Percentiles rank a stretch among this genome's conserved stretches.
phyloP scores from a whole-genome alignment of 2,329 filamentous ascomycete species.

The Colletotrichum australisinense region DNA sequence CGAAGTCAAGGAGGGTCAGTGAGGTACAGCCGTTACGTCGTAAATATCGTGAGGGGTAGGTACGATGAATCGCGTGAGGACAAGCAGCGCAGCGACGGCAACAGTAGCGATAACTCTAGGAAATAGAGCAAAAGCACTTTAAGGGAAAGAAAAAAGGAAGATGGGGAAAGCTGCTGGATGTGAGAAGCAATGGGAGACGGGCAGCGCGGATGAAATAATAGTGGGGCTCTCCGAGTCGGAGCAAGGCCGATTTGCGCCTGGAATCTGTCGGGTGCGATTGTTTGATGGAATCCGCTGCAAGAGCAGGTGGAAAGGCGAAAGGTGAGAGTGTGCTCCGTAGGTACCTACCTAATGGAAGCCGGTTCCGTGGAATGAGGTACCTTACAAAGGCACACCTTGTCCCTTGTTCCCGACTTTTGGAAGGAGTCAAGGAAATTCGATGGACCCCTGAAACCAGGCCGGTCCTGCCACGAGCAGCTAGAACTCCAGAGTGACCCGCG shows the following conservation, averaged over 20 bases:
- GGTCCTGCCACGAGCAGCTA: constrained; percentile 6
- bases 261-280: not conserved
- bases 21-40: constrained; percentile 35
- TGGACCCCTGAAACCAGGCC: constrained; percentile 31
- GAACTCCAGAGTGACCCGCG: constrained; percentile 22
- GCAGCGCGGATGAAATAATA: constrained; percentile 11
- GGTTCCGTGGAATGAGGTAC: not conserved
- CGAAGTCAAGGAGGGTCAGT: constrained; percentile 24
- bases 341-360: not conserved
- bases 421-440: constrained; percentile 25
- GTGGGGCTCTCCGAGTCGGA: constrained; percentile 24
- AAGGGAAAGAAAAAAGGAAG: not conserved
- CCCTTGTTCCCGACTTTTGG: not conserved
- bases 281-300: not conserved
- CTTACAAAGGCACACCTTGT: not conserved
- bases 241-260: constrained; percentile 11
- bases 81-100: constrained; percentile 12
- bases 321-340: not conserved
- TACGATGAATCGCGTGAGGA: constrained; percentile 14
- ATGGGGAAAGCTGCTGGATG: constrained; percentile 17
- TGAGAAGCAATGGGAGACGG: constrained; percentile 1
- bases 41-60: constrained; percentile 29
- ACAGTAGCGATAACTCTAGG: not conserved
- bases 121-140: not conserved
- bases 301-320: not conserved